Base-by-base conservation (phyloP, 1,284 basidiomycete species). In the Spongispora temasekensis region DNA sequence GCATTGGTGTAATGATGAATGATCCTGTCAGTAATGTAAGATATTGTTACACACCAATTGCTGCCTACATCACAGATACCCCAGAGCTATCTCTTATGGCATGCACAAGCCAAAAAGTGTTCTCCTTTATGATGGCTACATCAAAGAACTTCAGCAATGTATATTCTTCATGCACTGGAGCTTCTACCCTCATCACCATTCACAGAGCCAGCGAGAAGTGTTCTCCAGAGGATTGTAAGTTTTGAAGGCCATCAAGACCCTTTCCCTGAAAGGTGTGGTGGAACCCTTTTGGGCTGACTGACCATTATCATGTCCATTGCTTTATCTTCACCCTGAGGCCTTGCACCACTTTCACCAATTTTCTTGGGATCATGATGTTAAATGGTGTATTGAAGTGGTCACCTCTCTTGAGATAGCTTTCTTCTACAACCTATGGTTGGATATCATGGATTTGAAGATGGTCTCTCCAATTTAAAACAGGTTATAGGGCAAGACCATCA, bases 1-100 rank as follows among this genome's bases (percentile, higher is more conserved):
- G 19, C 17, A 19, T 42, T 5, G 40, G 40, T 9, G 23, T 42
- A 42, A 42, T 42, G 40, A 42, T 42, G 40, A 42, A 42, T 12
- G 40, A 42, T 21, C 40, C n/a, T 12, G 40, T 23, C 4, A 72
- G 74, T 12, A 53, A 57, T n/a, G 8, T 61, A 9, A 30, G 25
- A 9, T 55, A 63, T 21, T 61, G 55, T 19, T 63, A 32, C 25
- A 63, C 50, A 2, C 56, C 56, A 7, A 19, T 63, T 2, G 56
- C 31, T 3, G 42, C 56, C 5, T n/a, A 19, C 9, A 30, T 25
- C 27, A 10, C 19, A 37, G 35, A 37, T 37, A 37, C 35, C 7
- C 35, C 35, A 6, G 35, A 37, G 35, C 35, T 37, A 9, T 37
- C 35, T 37, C 35, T 37, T 37, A 19, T 37, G 35, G 35, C 35